These are phyloP conservation scores for Kwoniella botswanensis DNA, from an alignment of 768 basidiomycete species.

Conservation along the genomic window DNA sequence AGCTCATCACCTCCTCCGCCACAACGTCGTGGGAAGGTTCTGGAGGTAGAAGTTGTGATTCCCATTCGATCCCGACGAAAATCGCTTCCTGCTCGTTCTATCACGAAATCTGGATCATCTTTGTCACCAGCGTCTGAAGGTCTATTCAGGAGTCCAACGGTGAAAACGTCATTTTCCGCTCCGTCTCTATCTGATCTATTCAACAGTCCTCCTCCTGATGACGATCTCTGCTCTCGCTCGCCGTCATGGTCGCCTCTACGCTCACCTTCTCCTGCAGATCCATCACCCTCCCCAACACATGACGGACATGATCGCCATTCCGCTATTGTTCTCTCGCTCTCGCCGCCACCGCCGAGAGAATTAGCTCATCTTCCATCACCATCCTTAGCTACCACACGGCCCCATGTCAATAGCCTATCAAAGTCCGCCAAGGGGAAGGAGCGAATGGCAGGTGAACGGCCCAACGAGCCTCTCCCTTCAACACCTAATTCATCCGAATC, in stretches of 20 bases:
- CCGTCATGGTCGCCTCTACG: background rate
- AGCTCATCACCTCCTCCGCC: background rate
- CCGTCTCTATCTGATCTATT: slow-evolving; percentile 16
- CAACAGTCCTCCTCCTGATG: slow-evolving; percentile 13
- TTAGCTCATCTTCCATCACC: background rate
- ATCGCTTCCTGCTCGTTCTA: background rate
- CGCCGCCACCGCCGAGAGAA: background rate
- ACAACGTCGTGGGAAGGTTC: background rate
- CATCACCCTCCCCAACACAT: background rate
- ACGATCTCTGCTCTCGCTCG: background rate
- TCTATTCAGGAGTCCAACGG: too few species aligned
- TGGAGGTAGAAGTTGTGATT: slow-evolving; percentile 26
- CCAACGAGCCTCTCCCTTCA: background rate
- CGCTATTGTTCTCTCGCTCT: background rate
- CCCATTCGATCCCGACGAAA: slow-evolving; percentile 12
- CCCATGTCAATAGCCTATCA: background rate
- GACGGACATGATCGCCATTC: background rate
- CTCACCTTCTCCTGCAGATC: background rate
- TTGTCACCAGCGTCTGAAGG: background rate
- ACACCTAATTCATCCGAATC: background rate
- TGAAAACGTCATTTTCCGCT: background rate
- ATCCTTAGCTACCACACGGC: slow-evolving; percentile 5
- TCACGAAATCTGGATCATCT: background rate
- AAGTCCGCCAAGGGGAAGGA: slow-evolving; percentile 28
- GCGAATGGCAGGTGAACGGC: slow-evolving; percentile 30